Percentiles rank a stretch among this genome's conserved stretches.
Conservation (phyloP, 768 basidiomycete species). For the Leccinum boreale region DNA sequence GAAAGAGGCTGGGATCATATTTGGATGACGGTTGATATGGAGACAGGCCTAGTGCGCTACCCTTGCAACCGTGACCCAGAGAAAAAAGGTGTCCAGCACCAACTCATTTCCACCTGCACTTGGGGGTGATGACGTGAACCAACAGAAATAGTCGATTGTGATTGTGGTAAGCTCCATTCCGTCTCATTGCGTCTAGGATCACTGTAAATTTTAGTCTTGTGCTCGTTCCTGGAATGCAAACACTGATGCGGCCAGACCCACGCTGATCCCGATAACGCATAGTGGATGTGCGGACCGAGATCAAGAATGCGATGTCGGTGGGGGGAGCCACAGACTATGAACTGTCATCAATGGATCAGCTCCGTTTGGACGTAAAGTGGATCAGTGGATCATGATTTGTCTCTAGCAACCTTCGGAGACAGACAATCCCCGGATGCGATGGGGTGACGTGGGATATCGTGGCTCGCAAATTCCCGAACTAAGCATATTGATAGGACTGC, state of each 20-base stretch:
- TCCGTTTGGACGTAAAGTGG: neutral
- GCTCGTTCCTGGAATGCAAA: neutral
- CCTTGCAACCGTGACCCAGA: too few relatives aligned
- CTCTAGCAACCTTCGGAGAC: neutral
- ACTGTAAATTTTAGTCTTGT: neutral
- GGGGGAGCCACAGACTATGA: neutral
- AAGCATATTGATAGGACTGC: neutral
- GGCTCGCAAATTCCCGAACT: neutral
- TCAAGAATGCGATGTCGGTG: neutral
- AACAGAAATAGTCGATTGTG: neutral
- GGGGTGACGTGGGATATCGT: neutral
- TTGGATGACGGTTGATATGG: too few relatives aligned
- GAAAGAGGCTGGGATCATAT: neutral
- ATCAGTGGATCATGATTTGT: neutral
- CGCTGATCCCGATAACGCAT: neutral
- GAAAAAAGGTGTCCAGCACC: too few relatives aligned
- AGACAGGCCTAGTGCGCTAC: too few relatives aligned
- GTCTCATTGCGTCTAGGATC: neutral
- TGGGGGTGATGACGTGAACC: neutral
- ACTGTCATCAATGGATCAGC: neutral
- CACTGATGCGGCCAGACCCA: neutral
- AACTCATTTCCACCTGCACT: neutral
- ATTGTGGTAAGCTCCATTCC: neutral
- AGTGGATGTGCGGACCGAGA: neutral
- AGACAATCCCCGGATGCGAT: neutral